A percentile compares a stretch with the other conserved stretches of the same genome.
These are phyloP conservation scores for Porcisia hertigi DNA, from an alignment of 208 protist species.

Conservation along the genomic window DNA sequence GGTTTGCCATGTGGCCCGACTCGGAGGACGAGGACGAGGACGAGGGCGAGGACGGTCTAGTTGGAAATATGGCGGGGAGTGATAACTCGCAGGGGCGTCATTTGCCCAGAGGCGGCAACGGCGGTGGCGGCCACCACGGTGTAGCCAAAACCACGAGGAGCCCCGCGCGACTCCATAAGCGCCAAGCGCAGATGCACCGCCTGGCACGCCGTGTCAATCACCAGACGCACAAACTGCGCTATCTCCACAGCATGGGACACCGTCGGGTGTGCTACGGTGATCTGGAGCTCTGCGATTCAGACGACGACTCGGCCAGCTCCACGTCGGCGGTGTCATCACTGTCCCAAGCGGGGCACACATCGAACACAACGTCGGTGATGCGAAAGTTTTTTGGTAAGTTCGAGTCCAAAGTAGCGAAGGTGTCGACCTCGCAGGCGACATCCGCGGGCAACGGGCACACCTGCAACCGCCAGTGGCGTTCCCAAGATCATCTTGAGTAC, in stretches of 20 bases:
- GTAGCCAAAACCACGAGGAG: background rate
- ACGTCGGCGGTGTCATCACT: background rate
- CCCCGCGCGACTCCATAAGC: conserved; percentile 3
- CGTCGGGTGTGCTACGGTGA: conserved; percentile 29
- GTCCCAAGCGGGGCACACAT: background rate
- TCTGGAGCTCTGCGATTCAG: conserved; percentile 17
- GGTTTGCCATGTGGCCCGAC: conserved; percentile 78
- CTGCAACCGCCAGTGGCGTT: background rate
- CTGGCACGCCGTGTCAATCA: conserved; percentile 26
- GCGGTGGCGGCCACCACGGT: background rate
- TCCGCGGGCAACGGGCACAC: background rate
- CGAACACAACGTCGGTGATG: background rate
- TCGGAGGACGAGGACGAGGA: conserved; percentile 4
- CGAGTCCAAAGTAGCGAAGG: background rate
- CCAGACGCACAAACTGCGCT: conserved; percentile 27
- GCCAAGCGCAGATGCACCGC: conserved; percentile 29
- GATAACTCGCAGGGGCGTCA: background rate
- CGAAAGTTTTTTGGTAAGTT: background rate
- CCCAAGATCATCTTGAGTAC: background rate
- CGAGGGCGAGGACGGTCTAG: background rate
- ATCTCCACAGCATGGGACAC: conserved; percentile 27
- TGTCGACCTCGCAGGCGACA: background rate
- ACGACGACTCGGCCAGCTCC: background rate
- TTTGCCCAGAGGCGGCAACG: background rate
- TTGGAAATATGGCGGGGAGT: background rate